A percentile compares a stretch with the other conserved stretches of the same genome.
These are phyloP conservation scores for Rosa persica DNA, from an alignment of 306 rosid species.

Conservation along the genomic window DNA sequence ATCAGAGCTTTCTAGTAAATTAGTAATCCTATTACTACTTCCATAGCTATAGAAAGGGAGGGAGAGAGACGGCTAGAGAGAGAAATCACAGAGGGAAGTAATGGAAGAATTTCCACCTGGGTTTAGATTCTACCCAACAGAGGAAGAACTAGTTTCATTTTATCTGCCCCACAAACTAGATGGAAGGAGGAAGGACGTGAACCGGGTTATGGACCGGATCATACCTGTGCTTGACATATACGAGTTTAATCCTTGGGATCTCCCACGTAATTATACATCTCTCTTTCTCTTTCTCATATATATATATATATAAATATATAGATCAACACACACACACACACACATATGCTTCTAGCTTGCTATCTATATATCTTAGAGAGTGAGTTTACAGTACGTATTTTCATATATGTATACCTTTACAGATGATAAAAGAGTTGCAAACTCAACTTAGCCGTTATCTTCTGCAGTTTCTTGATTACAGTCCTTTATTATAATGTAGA, in stretches of 20 bases:
- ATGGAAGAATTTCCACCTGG: constrained; percentile 71
- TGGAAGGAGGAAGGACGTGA: constrained; percentile 41
- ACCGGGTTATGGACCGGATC: constrained; percentile 39
- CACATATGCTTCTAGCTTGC: too few species aligned
- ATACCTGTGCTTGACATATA: constrained; percentile 69
- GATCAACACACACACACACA: too few species aligned
- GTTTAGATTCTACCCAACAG: constrained; percentile 84
- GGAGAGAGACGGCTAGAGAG: background rate
- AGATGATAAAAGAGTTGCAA: background rate
- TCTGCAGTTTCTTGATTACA: background rate
- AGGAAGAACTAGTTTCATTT: constrained; percentile 71
- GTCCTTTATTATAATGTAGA: background rate
- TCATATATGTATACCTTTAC: background rate
- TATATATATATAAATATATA: background rate
- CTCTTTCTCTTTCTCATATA: background rate
- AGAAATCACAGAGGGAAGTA: background rate
- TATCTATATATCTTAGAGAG: background rate
- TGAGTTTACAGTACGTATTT: background rate
- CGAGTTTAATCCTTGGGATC: constrained; percentile 63
- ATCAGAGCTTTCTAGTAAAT: background rate
- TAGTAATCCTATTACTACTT: background rate
- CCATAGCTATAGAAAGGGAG: background rate
- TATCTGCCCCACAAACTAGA: constrained; percentile 64
- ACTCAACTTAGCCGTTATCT: background rate
- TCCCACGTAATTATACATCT: constrained; percentile 59